A percentile compares a stretch with the other conserved stretches of the same genome.
These are phyloP conservation scores for Dacryopinax spathularia DNA, from an alignment of 768 basidiomycete species.

Conservation along the genomic window DNA sequence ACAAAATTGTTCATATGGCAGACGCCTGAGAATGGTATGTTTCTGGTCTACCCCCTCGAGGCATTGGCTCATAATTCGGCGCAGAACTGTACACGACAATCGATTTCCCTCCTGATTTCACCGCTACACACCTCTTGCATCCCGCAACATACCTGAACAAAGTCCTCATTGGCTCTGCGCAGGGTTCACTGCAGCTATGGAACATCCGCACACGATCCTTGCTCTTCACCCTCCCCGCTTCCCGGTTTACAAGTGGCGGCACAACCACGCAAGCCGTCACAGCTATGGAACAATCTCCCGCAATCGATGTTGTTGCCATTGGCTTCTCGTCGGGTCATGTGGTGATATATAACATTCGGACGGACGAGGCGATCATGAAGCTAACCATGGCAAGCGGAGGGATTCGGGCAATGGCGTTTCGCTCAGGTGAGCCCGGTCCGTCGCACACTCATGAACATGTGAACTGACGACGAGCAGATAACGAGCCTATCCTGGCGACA, in stretches of 20 bases:
- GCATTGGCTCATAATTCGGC: not conserved
- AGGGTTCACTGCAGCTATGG: constrained; percentile 85
- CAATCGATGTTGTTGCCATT: constrained; percentile 90
- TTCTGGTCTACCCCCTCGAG: not conserved
- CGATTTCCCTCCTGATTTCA: constrained; percentile 69
- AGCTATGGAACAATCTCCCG: constrained; percentile 75
- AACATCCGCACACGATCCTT: constrained; percentile 78
- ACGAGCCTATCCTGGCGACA: constrained; percentile 75
- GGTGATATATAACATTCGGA: constrained; percentile 75
- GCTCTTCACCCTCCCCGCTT: constrained; percentile 60
- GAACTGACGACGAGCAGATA: constrained; percentile 41
- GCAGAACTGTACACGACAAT: constrained; percentile 52
- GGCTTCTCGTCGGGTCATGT: constrained; percentile 81
- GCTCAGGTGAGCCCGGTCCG: constrained; percentile 46
- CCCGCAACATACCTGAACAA: constrained; percentile 97
- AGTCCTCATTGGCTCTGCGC: constrained; percentile 63
- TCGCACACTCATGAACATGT: not conserved
- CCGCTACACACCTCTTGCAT: constrained; percentile 73
- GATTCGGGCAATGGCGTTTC: constrained; percentile 63
- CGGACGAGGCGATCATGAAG: constrained; percentile 75
- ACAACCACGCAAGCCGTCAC: constrained; percentile 44
- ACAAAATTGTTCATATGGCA: constrained; percentile 67
- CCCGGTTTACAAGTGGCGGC: constrained; percentile 34
- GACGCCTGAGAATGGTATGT: constrained; percentile 42
- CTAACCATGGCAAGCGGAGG: constrained; percentile 84